Percentiles rank a stretch among this genome's conserved stretches.
Evolutionary conservation across 129 eudicot genomes (phyloP).

Genomic region (Lonicera japonica): DNA sequence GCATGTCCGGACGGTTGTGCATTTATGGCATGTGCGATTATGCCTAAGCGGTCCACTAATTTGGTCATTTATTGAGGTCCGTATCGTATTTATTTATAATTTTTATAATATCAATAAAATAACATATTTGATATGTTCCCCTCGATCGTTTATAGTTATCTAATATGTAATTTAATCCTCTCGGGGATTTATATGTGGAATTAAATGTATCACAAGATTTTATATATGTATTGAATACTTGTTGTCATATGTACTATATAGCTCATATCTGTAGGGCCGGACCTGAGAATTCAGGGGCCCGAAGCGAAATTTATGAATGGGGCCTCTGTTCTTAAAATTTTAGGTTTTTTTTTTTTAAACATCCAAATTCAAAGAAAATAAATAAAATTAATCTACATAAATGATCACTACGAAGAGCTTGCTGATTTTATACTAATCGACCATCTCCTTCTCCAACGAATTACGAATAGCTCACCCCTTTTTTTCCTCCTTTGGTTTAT

Average conservation of each 20-base stretch:
- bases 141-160: background rate
- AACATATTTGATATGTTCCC: constrained; percentile 13
- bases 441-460: too few relatives aligned
- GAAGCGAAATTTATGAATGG: too few relatives aligned
- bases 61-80: background rate
- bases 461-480: too few relatives aligned
- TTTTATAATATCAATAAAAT: constrained; percentile 9
- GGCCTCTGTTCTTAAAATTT: too few relatives aligned
- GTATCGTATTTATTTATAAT: background rate
- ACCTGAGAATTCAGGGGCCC: too few relatives aligned
- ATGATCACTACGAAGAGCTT: too few relatives aligned
- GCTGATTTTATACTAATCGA: too few relatives aligned
- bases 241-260: background rate
- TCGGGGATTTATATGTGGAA: background rate
- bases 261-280: background rate
- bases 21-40: constrained; percentile 62
- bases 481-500: too few relatives aligned
- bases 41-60: constrained; percentile 24
- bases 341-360: too few relatives aligned
- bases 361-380: too few relatives aligned
- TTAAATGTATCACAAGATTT: background rate
- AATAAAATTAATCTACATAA: too few relatives aligned
- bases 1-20: constrained; percentile 46
- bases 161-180: background rate
- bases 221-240: background rate